Evolutionary conservation across 1,284 basidiomycete genomes (phyloP).

Genomic region (Paramarasmius palmivorus): DNA sequence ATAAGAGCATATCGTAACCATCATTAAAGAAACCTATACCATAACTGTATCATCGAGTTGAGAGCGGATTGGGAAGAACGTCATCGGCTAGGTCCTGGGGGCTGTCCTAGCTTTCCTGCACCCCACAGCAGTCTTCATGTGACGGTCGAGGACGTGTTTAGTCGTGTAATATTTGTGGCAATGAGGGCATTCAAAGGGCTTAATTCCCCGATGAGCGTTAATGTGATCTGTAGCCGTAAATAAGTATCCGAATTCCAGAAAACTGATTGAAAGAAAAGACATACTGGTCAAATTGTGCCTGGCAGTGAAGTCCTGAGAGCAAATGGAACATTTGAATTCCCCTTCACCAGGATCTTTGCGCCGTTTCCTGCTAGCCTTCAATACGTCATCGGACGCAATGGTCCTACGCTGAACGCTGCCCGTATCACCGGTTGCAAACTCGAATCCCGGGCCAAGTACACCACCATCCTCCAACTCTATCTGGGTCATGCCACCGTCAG

Average conservation of each 20-base stretch:
- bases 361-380: conserved; percentile 5
- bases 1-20: no score
- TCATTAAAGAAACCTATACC: no score
- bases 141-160: background rate
- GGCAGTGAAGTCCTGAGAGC: conserved; percentile 4
- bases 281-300: conserved; percentile 8
- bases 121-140: background rate
- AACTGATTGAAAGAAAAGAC: background rate
- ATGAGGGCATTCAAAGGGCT: background rate
- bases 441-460: no score
- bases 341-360: background rate
- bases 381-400: conserved; percentile 7
- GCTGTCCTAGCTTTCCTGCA: background rate
- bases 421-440: no score
- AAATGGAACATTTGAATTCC: background rate
- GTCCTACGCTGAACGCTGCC: background rate
- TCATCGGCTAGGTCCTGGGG: background rate
- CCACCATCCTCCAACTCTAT: no score
- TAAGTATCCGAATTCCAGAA: background rate
- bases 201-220: conserved; percentile 2
- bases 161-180: background rate
- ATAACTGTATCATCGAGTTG: no score
- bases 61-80: no score
- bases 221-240: background rate
- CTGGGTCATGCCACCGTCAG: no score